Evolutionary conservation across 164 flowering plant genomes (phyloP).

Genomic region (Nelumbo lutea): DNA sequence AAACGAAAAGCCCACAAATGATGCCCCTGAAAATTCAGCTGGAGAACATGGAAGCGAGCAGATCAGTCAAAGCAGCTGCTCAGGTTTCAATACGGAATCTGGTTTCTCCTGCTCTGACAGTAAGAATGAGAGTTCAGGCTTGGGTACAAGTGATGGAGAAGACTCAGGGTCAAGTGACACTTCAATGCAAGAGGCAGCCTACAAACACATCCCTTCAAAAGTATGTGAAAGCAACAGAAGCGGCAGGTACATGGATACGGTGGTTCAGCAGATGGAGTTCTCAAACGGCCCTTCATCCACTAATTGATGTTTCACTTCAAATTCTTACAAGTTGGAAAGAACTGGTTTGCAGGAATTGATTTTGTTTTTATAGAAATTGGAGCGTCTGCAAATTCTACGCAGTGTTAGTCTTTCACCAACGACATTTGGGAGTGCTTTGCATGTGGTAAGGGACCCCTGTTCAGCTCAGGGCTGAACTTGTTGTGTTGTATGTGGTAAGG

Average conservation of each 20-base stretch:
- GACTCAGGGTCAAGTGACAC: slow-evolving; percentile 25
- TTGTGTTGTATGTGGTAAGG: slow-evolving; percentile 15
- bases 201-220: slow-evolving; percentile 10
- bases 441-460: slow-evolving; percentile 5
- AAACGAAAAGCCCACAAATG: slow-evolving; percentile 16
- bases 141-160: slow-evolving; percentile 37
- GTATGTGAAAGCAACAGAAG: slow-evolving; percentile 8
- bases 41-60: slow-evolving; percentile 15
- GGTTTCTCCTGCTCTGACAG: slow-evolving; percentile 38
- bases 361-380: slow-evolving; percentile 15
- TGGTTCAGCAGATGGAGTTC: slow-evolving; percentile 25
- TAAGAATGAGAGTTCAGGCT: slow-evolving; percentile 35
- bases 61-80: slow-evolving; percentile 24
- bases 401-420: slow-evolving; percentile 11
- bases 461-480: background rate
- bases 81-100: slow-evolving; percentile 31
- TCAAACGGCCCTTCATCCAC: background rate
- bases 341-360: slow-evolving; percentile 13
- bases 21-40: slow-evolving; percentile 11
- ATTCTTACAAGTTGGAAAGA: background rate
- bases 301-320: background rate
- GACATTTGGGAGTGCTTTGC: slow-evolving; percentile 19
- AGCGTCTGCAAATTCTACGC: slow-evolving; percentile 32
- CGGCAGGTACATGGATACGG: slow-evolving; percentile 24
- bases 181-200: slow-evolving; percentile 10